phyloP scores from a whole-genome alignment of 1,139 yeast genomes.

The Tardiomyces depauwii region DNA sequence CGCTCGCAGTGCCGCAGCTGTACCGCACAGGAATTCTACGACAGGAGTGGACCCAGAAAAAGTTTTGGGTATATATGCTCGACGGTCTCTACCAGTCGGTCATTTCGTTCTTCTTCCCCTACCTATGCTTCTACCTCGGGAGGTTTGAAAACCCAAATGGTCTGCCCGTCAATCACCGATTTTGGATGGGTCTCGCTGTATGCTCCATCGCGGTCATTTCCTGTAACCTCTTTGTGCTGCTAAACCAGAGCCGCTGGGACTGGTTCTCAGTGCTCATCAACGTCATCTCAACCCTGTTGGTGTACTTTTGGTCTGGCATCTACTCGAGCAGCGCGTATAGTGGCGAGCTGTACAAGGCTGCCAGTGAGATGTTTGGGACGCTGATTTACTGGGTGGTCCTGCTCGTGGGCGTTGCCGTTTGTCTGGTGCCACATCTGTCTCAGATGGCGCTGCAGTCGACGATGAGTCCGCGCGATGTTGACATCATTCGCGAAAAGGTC shows the following conservation, averaged over 20 bases:
- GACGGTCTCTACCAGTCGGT: constrained; percentile 88
- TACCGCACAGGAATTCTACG: constrained; percentile 79
- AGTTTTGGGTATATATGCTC: constrained; percentile 73
- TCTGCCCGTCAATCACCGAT: constrained; percentile 65
- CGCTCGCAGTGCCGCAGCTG: constrained; percentile 80
- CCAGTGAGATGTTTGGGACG: constrained; percentile 60
- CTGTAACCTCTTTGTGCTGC: constrained; percentile 66
- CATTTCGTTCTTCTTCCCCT: constrained; percentile 81
- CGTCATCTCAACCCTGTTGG: constrained; percentile 50
- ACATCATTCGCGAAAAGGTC: constrained; percentile 65
- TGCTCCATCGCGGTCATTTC: constrained; percentile 70
- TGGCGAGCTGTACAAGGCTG: constrained; percentile 68
- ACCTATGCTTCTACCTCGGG: constrained; percentile 46
- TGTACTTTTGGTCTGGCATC: constrained; percentile 83
- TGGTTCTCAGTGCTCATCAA: constrained; percentile 64
- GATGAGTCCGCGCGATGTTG: constrained; percentile 67
- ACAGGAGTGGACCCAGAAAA: constrained; percentile 65
- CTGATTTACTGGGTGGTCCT: constrained; percentile 75
- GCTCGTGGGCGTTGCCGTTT: constrained; percentile 57
- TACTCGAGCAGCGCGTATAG: constrained; percentile 59
- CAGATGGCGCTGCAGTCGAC: constrained; percentile 52
- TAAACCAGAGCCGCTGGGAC: constrained; percentile 92
- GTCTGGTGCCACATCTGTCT: constrained; percentile 68
- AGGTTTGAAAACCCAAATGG: constrained; percentile 56
- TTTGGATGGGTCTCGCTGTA: constrained; percentile 72